These are phyloP conservation scores for Papiliotrema nemorosa DNA, from an alignment of 1,284 basidiomycete species.

Conservation along the genomic window DNA sequence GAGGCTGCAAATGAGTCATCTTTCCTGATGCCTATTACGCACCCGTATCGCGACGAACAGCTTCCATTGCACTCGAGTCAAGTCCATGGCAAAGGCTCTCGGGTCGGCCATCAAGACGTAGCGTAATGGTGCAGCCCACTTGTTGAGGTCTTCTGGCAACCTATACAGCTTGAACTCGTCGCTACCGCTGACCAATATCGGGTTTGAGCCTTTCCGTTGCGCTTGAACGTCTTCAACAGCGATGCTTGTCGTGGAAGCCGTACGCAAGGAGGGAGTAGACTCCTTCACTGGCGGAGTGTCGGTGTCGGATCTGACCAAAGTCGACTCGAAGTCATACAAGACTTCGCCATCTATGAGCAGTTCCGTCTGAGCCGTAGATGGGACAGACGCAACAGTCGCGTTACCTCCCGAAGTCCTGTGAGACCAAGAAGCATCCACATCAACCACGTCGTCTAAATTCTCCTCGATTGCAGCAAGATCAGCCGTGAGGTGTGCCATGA, in stretches of 20 bases:
- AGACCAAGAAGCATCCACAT: slow-evolving; percentile 44
- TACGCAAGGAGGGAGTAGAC: neutral
- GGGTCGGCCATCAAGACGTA: slow-evolving; percentile 29
- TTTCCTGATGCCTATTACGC: slow-evolving; percentile 8
- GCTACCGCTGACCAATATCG: neutral
- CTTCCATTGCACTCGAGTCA: slow-evolving; percentile 47
- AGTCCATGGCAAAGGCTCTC: slow-evolving; percentile 40
- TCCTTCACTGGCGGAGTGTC: neutral
- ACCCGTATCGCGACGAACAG: slow-evolving; percentile 41
- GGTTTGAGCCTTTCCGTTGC: neutral
- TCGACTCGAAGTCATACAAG: slow-evolving; percentile 22
- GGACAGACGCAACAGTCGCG: neutral
- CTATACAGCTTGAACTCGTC: neutral
- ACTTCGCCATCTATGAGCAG: slow-evolving; percentile 20
- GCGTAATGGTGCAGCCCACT: slow-evolving; percentile 18
- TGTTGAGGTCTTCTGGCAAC: slow-evolving; percentile 9
- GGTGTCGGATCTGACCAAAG: slow-evolving; percentile 6
- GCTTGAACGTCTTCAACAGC: neutral
- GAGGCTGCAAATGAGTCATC: slow-evolving; percentile 6
- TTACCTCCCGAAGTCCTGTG: slow-evolving; percentile 1
- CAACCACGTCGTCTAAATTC: slow-evolving; percentile 20
- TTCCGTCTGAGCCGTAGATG: slow-evolving; percentile 4
- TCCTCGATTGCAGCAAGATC: slow-evolving; percentile 37
- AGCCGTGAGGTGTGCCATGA: slow-evolving; percentile 42
- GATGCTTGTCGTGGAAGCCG: slow-evolving; percentile 10